These are phyloP conservation scores for Arthromyces matolae DNA, from an alignment of 768 basidiomycete genomes.

Conservation along the genomic window DNA sequence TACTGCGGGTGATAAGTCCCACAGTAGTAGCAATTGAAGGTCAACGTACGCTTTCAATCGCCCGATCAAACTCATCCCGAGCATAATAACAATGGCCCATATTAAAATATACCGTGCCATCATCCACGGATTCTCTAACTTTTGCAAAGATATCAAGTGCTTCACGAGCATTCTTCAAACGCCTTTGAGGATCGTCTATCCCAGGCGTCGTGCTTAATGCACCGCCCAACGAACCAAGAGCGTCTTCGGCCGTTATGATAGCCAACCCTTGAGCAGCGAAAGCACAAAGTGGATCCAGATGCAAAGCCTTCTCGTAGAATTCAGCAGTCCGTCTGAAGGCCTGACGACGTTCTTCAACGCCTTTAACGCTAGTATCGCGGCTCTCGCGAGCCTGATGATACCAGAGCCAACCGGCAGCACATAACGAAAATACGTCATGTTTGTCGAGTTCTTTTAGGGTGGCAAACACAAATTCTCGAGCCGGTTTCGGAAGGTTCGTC, in stretches of 20 bases:
- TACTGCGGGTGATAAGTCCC: constrained; percentile 51
- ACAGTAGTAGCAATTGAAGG: neutral
- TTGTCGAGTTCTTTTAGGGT: constrained; percentile 85
- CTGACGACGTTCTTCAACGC: constrained; percentile 66
- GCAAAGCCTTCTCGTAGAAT: constrained; percentile 89
- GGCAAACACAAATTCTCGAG: constrained; percentile 86
- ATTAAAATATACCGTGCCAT: constrained; percentile 88
- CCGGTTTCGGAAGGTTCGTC: constrained; percentile 62
- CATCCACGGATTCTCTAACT: constrained; percentile 79
- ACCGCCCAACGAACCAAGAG: constrained; percentile 65
- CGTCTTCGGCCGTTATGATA: constrained; percentile 91
- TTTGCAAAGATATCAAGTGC: constrained; percentile 89
- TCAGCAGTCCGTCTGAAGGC: constrained; percentile 83
- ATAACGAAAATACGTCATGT: constrained; percentile 88
- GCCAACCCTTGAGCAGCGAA: constrained; percentile 95
- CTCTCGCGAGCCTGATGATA: constrained; percentile 86
- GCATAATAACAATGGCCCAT: constrained; percentile 95
- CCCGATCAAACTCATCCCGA: constrained; percentile 91
- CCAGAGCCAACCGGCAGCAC: constrained; percentile 82
- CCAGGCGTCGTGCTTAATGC: constrained; percentile 41
- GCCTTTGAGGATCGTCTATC: constrained; percentile 60
- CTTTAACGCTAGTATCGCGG: constrained; percentile 56
- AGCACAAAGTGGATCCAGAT: constrained; percentile 79
- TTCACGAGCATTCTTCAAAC: constrained; percentile 74
- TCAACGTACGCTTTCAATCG: constrained; percentile 84